Conservation (phyloP, 192 early-diverging fungal species). For the Podochytrium sp. region DNA sequence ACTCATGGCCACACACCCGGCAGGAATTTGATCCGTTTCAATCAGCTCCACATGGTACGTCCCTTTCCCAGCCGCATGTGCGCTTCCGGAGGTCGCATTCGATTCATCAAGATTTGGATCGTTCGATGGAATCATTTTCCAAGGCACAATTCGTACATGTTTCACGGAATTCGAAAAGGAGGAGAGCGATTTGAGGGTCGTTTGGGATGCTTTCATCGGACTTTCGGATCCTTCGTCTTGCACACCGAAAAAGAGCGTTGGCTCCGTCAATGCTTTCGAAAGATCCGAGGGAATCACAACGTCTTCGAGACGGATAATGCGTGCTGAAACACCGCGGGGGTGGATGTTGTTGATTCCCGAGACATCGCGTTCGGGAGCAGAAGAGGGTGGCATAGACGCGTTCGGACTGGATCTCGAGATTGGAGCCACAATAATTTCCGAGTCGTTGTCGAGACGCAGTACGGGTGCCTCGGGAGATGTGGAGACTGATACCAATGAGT, state of each 20-base stretch:
- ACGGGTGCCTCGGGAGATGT: conserved; percentile 33
- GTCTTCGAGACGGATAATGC: conserved; percentile 22
- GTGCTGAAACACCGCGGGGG: conserved; percentile 4
- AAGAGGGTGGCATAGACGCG: neutral
- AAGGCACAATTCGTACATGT: conserved; percentile 7
- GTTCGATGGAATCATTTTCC: neutral
- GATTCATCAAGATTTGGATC: too few relatives aligned
- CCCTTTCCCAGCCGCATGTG: neutral
- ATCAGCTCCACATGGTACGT: conserved; percentile 1
- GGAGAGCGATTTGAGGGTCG: neutral
- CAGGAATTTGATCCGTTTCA: conserved; percentile 6
- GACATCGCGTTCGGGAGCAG: neutral
- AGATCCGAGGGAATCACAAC: neutral
- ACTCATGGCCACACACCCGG: conserved; percentile 4
- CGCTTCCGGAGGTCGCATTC: neutral
- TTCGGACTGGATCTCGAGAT: conserved; percentile 26
- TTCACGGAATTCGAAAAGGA: neutral
- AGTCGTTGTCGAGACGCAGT: conserved; percentile 39
- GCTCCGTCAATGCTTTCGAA: neutral
- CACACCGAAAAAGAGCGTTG: conserved; percentile 15
- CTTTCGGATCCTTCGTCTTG: neutral
- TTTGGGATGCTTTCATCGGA: neutral
- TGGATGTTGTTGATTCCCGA: neutral
- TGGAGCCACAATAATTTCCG: conserved; percentile 54
- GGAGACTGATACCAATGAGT: conserved; percentile 26